Base-by-base conservation (phyloP, 2,329 filamentous ascomycete species). In the Didymella sp. region DNA sequence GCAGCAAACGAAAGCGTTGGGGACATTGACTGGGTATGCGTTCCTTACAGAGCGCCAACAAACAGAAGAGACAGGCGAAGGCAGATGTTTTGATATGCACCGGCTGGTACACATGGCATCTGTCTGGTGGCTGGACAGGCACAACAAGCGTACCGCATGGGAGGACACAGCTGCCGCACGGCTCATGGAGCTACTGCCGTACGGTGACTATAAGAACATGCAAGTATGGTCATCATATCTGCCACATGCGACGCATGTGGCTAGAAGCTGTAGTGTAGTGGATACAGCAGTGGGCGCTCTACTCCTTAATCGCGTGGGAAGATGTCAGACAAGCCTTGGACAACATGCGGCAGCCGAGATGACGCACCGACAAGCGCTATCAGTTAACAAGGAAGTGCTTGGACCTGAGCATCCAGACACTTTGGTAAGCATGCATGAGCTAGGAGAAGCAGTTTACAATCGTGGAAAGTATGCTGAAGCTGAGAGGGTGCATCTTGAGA, bases 41-140 rank as follows among this genome's bases (percentile, higher is more conserved):
- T 73, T 75, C 57, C 43, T 77, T 45, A 69, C 47, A 41, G 58
- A 64, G 51, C 55, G 56, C 27, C 44, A 58, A 27, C 35, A 51
- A 21, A 38, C 33, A 6, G 37, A 30, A 41, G 38, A 35, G 38
- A 30, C 38, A 42, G 37, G 43, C 17, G 57, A 47, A 46, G 40
- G 57, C n/a, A 51, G 52, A 28, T 51, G 45, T 21, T 74, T 60
- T 40, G 64, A 73, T 35, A 65, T 76, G 43, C 71, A 76, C 63
- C 58, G 65, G 28, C 65, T 78, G 12, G 74, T 78, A 7, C 69
- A 74, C 49, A 56, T 77, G 24, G 72, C 71, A 7, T 72, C 64
- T 22, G 47, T 64, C 27, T 69, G 62, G 45, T 78, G 74, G 75
- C 55, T 78, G 3, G 47, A 59, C 21, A 51, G 58, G 21, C 43